Evolutionary conservation across 129 eudicot genomes (phyloP), one percentile per base, ranked within the genome.

Genomic region (Pulicaria dysenterica): DNA sequence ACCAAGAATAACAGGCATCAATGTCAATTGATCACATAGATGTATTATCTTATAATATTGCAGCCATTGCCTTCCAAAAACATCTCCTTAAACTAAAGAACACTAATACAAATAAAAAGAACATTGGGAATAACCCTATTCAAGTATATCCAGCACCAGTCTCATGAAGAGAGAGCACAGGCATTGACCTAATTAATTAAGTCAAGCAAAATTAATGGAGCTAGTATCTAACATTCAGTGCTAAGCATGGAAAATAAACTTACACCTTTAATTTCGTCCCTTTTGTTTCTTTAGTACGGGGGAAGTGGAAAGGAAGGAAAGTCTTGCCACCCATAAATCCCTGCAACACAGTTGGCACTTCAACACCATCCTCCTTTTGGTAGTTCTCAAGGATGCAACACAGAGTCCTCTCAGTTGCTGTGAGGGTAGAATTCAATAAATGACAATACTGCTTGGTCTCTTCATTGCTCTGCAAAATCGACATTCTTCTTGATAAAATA

Each of bases 341-440:
- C 55, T 76, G 84, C 10, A 92, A 79, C 63, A 75, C 91, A 66
- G 81, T 92, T 6, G 97, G 96, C 56, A 92, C 77, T 69, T 92
- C 95, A 42, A 92, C 95, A 9, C 98, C 98, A 39, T 92, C 98
- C 48, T 92, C 95, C 82, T 67, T 83, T 75, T 89, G 98, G 78
- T 86, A 83, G 69, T 83, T 92, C 79, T 89, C 98, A 19, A 89
- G 88, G 17, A 92, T 87, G 81, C 91, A 87, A 70, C 98, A 92
- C n/a, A 92, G 70, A 7, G 97, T 91, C 83, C 97, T 89, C 84
- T 92, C 91, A 10, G 96, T 89, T 50, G 98, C 98, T 59, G 98
- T 89, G 6, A 92, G 95, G 7, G 98, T 89, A 13, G 95, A 87
- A 67, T 92, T 92, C 69, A 92, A 73, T 75, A 92, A 47, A 71